Evolutionary conservation across 345 rosid species (phyloP), one percentile per base, ranked within the genome.

Genomic region (Acer negundo): DNA sequence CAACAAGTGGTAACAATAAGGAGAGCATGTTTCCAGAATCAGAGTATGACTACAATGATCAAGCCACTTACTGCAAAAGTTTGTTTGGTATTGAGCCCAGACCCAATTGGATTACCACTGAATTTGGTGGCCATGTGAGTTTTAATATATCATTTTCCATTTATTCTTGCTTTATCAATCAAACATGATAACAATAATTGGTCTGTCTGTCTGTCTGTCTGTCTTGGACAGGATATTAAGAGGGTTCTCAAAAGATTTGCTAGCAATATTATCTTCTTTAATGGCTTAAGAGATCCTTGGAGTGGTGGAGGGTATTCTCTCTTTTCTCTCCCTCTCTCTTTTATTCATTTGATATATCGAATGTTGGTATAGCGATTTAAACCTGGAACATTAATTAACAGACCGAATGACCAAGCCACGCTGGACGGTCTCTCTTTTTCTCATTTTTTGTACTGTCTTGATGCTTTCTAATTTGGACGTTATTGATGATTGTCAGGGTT

Each of bases 271-370:
- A 88, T 89, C 79, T 88, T 91, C 88, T 91, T 86, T 70, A 91
- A 91, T 81, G 95, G 93, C 58, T 74, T 89, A 76, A 85, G 93
- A 84, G 95, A 89, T 70, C 95, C 95, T 56, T 88, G 93, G 95
- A 91, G 91, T 49, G 91, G 87, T 58, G 95, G 93, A 78, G 93
- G 91, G 89, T 85, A 70, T n/a, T n/a, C 28, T 72, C 35, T 61
- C 12, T 69, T 40, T 2, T 28, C 31, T 28, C 31, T 19, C 24
- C 31, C 28, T 8, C 24, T 35, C 16, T 67, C 16, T 28, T 11
- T 15, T 1, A 35, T 35, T 35, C 0, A 35, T 35, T 35, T 35
- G 6, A 35, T 35, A 35, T 35, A 35, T 4, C 38, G 4, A 3
- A 31, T 31, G 6, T 5, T 0, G 35, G 35, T 31, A 31, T 0